Evolutionary conservation across 805 yeast species (phyloP).

Genomic region (Saccharomycodes ludwigii): DNA sequence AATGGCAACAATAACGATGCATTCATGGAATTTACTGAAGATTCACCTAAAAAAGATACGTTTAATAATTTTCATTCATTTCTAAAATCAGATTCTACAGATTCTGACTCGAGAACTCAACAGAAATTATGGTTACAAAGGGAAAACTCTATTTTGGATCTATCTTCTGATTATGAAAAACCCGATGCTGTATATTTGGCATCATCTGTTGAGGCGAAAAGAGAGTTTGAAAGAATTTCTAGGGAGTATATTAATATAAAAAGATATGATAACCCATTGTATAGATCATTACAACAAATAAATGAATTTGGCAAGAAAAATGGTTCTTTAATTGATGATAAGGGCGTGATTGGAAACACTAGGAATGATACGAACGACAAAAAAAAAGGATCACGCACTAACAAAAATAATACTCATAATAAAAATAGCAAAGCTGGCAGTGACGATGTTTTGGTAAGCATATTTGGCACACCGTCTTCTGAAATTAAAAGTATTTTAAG

Average conservation of each 20-base stretch:
- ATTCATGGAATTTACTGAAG: not conserved
- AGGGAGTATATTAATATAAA: slow-evolving; percentile 62
- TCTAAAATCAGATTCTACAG: slow-evolving; percentile 25
- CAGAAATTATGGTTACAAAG: slow-evolving; percentile 77
- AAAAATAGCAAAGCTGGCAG: not conserved
- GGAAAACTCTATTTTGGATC: slow-evolving; percentile 57
- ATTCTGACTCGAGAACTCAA: slow-evolving; percentile 62
- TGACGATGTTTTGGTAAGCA: not conserved
- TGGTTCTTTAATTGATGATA: not conserved
- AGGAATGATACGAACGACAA: slow-evolving; percentile 4
- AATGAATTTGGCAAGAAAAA: not conserved
- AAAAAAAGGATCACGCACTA: slow-evolving; percentile 10
- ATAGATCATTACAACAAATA: slow-evolving; percentile 39
- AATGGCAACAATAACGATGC: not conserved
- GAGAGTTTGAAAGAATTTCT: slow-evolving; percentile 70
- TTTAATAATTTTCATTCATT: slow-evolving; percentile 30
- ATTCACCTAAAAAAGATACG: not conserved
- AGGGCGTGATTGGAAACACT: not conserved
- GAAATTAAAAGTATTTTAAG: slow-evolving; percentile 3
- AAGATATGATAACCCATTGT: slow-evolving; percentile 58
- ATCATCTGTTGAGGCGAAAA: slow-evolving; percentile 43
- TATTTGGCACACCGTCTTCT: too few species aligned
- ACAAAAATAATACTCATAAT: not conserved
- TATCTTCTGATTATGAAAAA: slow-evolving; percentile 22
- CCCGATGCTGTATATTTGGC: slow-evolving; percentile 25